Percentiles rank a stretch among this genome's conserved stretches.
phyloP scores from a whole-genome alignment of 306 rosid species.

The Begonia fuchsioides region DNA sequence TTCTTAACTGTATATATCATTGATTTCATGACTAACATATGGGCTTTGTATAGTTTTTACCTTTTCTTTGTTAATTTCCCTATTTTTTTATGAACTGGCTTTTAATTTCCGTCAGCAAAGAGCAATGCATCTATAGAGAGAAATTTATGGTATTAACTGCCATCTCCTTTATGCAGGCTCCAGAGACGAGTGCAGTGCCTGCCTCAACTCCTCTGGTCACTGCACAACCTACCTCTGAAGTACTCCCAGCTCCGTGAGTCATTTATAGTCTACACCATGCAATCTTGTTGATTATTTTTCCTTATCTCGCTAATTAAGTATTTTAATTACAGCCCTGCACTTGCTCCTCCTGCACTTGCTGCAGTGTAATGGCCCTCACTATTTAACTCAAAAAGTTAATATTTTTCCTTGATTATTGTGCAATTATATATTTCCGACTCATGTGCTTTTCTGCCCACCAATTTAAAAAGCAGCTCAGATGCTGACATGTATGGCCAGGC shows the following conservation, averaged over 20 bases:
- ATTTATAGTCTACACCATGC: not conserved
- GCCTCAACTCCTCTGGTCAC: not conserved
- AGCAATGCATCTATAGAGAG: not conserved
- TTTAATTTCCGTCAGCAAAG: too few species aligned
- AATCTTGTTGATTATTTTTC: too few species aligned
- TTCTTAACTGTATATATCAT: too few species aligned
- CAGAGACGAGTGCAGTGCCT: not conserved
- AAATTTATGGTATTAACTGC: not conserved
- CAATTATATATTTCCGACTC: too few species aligned
- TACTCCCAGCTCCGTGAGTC: not conserved
- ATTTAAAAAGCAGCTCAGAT: constrained; percentile 34
- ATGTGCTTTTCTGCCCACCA: too few species aligned
- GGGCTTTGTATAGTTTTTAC: too few species aligned
- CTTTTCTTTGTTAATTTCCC: too few species aligned
- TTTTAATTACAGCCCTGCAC: not conserved
- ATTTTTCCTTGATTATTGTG: too few species aligned
- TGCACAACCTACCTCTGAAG: not conserved
- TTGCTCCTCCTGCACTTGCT: constrained; percentile 9
- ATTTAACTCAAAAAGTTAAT: too few species aligned
- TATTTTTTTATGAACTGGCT: too few species aligned
- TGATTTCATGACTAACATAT: too few species aligned
- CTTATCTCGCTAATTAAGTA: too few species aligned
- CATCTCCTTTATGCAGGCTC: constrained; percentile 1
- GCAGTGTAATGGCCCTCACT: constrained; percentile 23
- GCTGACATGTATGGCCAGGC: constrained; percentile 64